Percentiles rank a stretch among this genome's conserved stretches.
Evolutionary conservation across 1,139 yeast species (phyloP).

Genomic region (Blastobotrys petasosporus): DNA sequence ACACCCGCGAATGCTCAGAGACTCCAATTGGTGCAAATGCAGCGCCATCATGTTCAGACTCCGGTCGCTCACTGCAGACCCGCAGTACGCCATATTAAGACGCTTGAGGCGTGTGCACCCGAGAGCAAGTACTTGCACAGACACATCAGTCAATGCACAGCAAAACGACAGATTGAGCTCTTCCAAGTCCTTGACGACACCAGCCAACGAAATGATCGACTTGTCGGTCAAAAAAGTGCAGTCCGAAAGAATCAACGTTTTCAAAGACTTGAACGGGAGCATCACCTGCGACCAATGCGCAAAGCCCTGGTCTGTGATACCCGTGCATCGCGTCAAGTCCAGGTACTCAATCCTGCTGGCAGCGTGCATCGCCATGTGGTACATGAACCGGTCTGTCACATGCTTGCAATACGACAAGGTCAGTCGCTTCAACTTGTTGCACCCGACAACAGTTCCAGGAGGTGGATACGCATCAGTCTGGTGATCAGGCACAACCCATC

Average conservation of each 20-base stretch:
- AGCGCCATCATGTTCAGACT: conserved; percentile 59
- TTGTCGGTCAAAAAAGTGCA: conserved; percentile 68
- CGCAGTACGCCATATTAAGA: conserved; percentile 65
- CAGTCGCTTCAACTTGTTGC: conserved; percentile 49
- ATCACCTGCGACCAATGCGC: conserved; percentile 51
- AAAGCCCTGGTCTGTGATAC: conserved; percentile 70
- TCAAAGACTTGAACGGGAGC: conserved; percentile 48
- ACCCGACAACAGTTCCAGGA: conserved; percentile 41
- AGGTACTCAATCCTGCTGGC: conserved; percentile 49
- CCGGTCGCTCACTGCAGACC: conserved; percentile 72
- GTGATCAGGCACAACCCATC: conserved; percentile 38
- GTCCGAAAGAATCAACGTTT: conserved; percentile 53
- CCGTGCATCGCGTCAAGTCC: conserved; percentile 67
- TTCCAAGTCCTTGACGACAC: conserved; percentile 53
- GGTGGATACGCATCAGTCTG: conserved; percentile 9
- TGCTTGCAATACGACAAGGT: conserved; percentile 69
- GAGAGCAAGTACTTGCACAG: conserved; percentile 58
- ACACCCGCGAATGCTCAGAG: conserved; percentile 58
- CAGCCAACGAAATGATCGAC: conserved; percentile 56
- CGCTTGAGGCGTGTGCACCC: conserved; percentile 53
- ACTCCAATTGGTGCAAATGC: conserved; percentile 44
- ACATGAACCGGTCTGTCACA: conserved; percentile 61
- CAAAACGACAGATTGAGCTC: conserved; percentile 62
- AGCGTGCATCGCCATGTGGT: conserved; percentile 56
- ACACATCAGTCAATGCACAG: conserved; percentile 64